Evolutionary conservation across 177 flowering plant species (phyloP).

Genomic region (Tripterygium wilfordii): DNA sequence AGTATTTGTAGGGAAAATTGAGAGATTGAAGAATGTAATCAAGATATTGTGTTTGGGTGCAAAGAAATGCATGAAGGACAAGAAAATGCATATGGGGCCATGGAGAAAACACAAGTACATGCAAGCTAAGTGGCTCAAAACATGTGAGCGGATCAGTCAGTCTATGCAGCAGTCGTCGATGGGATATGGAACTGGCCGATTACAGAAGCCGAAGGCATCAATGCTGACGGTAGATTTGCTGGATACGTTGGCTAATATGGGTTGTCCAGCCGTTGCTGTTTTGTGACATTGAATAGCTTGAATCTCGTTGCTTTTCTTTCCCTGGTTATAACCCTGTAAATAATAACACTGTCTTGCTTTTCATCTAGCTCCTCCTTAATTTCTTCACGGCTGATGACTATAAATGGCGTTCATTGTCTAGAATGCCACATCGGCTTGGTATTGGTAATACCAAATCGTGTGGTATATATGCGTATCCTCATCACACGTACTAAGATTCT

Average conservation of each 20-base stretch:
- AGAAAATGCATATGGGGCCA: constrained; percentile 91
- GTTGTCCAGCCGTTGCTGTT: constrained; percentile 27
- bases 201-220: constrained; percentile 38
- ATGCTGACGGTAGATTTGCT: constrained; percentile 41
- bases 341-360: no score
- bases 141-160: constrained; percentile 22
- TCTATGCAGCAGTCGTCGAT: neutral
- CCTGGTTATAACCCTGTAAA: neutral
- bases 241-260: constrained; percentile 27
- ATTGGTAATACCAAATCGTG: no score
- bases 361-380: no score
- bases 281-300: constrained; percentile 3
- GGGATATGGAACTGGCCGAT: constrained; percentile 13
- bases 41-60: constrained; percentile 58
- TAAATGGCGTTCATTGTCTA: no score
- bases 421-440: no score
- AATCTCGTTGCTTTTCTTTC: no score
- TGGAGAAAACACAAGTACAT: constrained; percentile 87
- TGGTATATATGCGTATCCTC: no score
- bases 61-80: constrained; percentile 79
- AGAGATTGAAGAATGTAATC: constrained; percentile 37
- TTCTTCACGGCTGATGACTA: no score
- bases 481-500: no score
- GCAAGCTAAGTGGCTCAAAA: constrained; percentile 84
- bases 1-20: constrained; percentile 61